Evolutionary conservation across 352 stramenopile species (phyloP).

Genomic region (Pythium phragmiticola): DNA sequence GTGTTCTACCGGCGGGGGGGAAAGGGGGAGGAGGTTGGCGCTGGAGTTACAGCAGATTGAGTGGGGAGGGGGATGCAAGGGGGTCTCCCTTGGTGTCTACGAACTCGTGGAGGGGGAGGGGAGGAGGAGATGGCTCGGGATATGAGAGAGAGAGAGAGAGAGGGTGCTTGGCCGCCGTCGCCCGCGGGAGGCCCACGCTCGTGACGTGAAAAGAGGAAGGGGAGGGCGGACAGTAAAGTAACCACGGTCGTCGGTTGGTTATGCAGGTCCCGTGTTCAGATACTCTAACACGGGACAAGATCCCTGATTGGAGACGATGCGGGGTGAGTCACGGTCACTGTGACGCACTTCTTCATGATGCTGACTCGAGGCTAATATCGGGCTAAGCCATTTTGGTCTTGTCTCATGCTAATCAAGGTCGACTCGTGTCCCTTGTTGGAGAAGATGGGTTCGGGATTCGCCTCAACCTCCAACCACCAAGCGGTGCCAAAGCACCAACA

Average conservation of each 20-base stretch:
- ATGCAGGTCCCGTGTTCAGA: slow-evolving; percentile 22
- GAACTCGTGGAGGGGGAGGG: neutral
- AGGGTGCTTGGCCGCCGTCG: slow-evolving; percentile 4
- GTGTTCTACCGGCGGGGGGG: neutral
- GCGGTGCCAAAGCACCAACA: slow-evolving; percentile 12
- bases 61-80: neutral
- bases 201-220: slow-evolving; percentile 28
- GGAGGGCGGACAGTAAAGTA: slow-evolving; percentile 7
- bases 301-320: slow-evolving; percentile 20
- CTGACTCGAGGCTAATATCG: neutral
- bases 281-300: slow-evolving; percentile 4
- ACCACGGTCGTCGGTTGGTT: slow-evolving; percentile 23
- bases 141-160: slow-evolving; percentile 5
- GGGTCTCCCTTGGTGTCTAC: neutral
- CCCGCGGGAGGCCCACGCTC: slow-evolving; percentile 14
- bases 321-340: neutral
- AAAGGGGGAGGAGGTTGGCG: neutral
- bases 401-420: neutral
- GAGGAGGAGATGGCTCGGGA: neutral
- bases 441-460: slow-evolving; percentile 15
- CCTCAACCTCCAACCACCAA: slow-evolving; percentile 34
- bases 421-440: slow-evolving; percentile 19
- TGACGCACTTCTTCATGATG: slow-evolving; percentile 6
- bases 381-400: slow-evolving; percentile 2
- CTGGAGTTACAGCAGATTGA: neutral